Conservation (phyloP, 441 rosid species). For the Metrosideros polymorpha region DNA sequence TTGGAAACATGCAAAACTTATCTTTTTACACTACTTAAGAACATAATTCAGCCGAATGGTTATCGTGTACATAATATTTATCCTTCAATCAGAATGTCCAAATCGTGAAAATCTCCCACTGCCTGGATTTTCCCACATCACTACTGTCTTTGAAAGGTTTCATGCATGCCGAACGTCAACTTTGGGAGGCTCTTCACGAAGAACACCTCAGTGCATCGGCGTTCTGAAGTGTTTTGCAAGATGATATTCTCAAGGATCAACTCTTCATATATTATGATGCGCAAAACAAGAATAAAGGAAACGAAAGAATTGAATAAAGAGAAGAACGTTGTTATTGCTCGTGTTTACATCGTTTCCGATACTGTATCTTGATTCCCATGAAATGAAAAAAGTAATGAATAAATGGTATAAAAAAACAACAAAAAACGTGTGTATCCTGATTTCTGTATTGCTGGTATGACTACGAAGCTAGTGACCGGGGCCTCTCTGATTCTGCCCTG, state of each 20-base stretch:
- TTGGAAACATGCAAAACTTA: background rate
- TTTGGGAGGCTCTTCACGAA: background rate
- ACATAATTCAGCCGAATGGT: background rate
- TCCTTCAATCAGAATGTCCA: background rate
- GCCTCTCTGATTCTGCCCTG: background rate
- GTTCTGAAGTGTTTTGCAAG: background rate
- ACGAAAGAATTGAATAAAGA: background rate
- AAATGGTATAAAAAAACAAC: background rate
- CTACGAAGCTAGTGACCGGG: background rate
- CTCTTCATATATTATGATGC: background rate
- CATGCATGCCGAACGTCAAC: background rate
- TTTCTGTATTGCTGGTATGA: background rate
- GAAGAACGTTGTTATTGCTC: background rate
- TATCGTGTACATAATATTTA: background rate
- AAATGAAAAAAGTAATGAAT: background rate
- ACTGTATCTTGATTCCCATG: background rate
- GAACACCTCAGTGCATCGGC: background rate
- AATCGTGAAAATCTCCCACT: background rate
- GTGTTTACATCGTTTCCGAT: background rate
- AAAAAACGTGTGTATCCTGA: background rate
- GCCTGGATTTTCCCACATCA: background rate
- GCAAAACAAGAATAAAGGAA: background rate
- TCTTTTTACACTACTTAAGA: background rate
- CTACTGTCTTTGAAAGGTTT: background rate
- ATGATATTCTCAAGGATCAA: background rate